Evolutionary conservation across 495 filamentous ascomycete species (phyloP).

Genomic region (Staphylotrichum tortipilum): DNA sequence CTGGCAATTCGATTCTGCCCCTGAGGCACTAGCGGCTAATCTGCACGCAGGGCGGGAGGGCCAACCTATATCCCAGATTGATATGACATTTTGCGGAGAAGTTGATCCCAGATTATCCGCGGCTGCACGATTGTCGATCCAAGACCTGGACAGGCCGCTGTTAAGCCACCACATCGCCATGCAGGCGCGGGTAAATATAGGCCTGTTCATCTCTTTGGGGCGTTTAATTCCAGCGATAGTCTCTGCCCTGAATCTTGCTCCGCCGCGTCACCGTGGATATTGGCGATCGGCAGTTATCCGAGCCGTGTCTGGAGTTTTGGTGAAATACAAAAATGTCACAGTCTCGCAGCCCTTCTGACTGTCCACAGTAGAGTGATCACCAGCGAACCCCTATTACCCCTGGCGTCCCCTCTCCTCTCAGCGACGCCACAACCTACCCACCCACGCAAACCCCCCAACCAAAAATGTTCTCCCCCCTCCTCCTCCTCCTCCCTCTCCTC

Average conservation of each 20-base stretch:
- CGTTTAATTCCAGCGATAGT: background rate
- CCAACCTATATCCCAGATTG: no score
- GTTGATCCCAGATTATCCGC: background rate
- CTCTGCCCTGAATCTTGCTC: background rate
- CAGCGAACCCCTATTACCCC: no score
- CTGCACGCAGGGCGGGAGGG: no score
- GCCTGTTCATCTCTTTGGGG: background rate
- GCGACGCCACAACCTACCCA: no score
- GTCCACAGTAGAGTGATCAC: no score
- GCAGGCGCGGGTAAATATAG: background rate
- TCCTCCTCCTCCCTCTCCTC: constrained; percentile 1
- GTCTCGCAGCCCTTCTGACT: background rate
- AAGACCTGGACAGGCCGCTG: no score
- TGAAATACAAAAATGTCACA: background rate
- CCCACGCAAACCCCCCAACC: no score
- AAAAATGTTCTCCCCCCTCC: background rate
- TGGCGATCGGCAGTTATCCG: background rate
- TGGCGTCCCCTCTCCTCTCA: no score
- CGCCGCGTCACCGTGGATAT: background rate
- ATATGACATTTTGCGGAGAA: no score
- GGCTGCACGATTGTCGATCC: background rate
- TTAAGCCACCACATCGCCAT: background rate
- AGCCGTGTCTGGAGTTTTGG: background rate
- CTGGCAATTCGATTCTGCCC: no score
- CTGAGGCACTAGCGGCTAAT: no score